Conservation (phyloP, 768 basidiomycete species). For the Pulveroboletus sp. region DNA sequence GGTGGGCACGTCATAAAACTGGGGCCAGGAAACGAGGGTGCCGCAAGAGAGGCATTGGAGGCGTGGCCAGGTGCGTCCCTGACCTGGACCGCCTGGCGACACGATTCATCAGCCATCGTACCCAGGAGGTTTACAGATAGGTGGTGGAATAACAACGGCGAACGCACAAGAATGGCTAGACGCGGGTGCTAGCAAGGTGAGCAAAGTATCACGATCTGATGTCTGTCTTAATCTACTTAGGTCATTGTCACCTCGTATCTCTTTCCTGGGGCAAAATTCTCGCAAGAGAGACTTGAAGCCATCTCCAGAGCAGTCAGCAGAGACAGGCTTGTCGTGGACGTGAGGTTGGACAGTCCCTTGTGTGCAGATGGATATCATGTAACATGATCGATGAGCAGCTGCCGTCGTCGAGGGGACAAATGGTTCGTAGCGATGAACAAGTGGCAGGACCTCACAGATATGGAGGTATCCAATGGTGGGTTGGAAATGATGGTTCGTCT, state of each 20-base stretch:
- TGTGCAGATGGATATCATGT: background rate
- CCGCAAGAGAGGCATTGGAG: conserved; percentile 79
- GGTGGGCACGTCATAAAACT: conserved; percentile 98
- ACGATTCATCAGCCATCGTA: conserved; percentile 1
- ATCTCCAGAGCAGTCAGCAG: conserved; percentile 70
- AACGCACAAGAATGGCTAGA: conserved; percentile 87
- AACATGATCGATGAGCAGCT: conserved; percentile 46
- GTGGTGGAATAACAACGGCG: conserved; percentile 82
- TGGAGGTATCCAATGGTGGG: conserved; percentile 82
- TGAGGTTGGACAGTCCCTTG: conserved; percentile 57
- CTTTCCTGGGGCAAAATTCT: conserved; percentile 83
- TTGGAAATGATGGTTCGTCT: background rate
- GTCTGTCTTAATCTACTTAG: conserved; percentile 39
- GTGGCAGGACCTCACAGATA: conserved; percentile 96
- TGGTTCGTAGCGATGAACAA: conserved; percentile 99
- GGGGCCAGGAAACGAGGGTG: conserved; percentile 83
- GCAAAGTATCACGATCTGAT: conserved; percentile 9
- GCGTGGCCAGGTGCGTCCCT: conserved; percentile 72
- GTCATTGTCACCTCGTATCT: conserved; percentile 98
- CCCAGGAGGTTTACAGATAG: conserved; percentile 80
- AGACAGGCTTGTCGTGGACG: conserved; percentile 89
- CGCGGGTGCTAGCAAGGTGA: conserved; percentile 86
- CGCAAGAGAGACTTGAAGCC: conserved; percentile 60
- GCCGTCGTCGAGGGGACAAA: conserved; percentile 66
- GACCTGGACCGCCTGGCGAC: conserved; percentile 4